Conservation (phyloP, 2,329 filamentous ascomycete species). For the Diaporthe sp. region DNA sequence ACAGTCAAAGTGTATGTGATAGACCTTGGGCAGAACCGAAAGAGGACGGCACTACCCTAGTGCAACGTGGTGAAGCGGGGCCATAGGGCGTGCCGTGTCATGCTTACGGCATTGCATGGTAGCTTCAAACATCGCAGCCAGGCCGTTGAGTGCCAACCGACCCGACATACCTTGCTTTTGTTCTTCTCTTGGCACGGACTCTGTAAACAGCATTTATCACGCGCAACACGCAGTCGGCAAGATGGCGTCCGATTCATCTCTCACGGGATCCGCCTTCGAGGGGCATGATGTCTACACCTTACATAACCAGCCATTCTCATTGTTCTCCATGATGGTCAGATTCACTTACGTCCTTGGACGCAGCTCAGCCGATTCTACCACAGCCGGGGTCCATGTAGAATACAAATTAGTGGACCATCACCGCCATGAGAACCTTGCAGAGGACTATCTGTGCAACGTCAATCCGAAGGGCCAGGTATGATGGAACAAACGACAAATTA, state of each 20-base stretch:
- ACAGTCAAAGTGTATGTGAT: no score
- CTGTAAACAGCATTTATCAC: not conserved
- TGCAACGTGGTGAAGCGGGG: not conserved
- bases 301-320: slow-evolving; percentile 1
- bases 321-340: not conserved
- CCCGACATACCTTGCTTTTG: not conserved
- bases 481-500: not conserved
- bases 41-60: no score
- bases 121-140: not conserved
- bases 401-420: not conserved
- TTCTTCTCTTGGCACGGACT: not conserved
- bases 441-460: not conserved
- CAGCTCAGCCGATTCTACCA: not conserved
- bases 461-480: slow-evolving; percentile 15
- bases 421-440: not conserved
- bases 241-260: not conserved
- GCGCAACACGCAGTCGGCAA: not conserved
- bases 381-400: not conserved
- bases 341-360: not conserved
- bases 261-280: not conserved
- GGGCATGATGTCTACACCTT: not conserved
- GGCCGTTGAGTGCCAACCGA: not conserved
- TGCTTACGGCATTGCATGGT: not conserved
- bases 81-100: not conserved
- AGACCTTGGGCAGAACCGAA: no score